Conservation (phyloP, 192 early-diverging fungal species). For the Gamsiella multidivaricata region DNA sequence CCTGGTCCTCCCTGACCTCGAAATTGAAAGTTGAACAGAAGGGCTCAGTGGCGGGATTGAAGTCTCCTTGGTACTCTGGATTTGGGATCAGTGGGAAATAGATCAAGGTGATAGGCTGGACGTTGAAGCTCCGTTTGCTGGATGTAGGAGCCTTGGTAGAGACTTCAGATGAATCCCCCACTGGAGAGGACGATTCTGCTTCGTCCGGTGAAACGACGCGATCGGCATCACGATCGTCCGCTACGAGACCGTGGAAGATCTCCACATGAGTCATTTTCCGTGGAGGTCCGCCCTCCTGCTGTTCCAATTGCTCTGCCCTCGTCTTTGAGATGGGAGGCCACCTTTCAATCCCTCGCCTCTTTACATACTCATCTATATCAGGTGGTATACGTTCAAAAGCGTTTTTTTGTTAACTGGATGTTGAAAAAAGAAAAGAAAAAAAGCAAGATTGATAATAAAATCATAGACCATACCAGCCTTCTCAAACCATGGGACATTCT, state of each 20-base stretch:
- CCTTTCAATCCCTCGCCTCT: conserved; percentile 64
- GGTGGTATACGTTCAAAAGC: not conserved
- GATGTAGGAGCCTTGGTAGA: not conserved
- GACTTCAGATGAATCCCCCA: not conserved
- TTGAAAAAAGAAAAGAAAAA: not conserved
- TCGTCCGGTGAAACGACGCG: conserved; percentile 42
- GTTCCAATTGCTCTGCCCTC: conserved; percentile 34
- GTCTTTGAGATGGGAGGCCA: conserved; percentile 63
- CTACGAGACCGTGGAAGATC: conserved; percentile 40
- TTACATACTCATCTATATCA: conserved; percentile 67
- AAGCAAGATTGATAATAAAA: not conserved
- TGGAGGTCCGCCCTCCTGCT: conserved; percentile 50
- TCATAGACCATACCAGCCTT: conserved; percentile 36
- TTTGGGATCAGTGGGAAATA: conserved; percentile 79
- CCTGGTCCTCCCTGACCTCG: conserved; percentile 72
- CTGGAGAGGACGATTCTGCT: not conserved
- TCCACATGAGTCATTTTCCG: conserved; percentile 65
- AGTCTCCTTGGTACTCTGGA: conserved; percentile 60
- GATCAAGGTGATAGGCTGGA: conserved; percentile 59
- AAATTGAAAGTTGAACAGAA: conserved; percentile 79
- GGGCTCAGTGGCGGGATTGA: conserved; percentile 72
- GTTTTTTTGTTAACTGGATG: too few species aligned
- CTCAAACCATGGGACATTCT: conserved; percentile 74
- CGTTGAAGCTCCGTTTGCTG: not conserved
- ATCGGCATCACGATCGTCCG: conserved; percentile 56